Conservation (phyloP, 2,329 filamentous ascomycete species). For the Huntiella moniliformis region DNA sequence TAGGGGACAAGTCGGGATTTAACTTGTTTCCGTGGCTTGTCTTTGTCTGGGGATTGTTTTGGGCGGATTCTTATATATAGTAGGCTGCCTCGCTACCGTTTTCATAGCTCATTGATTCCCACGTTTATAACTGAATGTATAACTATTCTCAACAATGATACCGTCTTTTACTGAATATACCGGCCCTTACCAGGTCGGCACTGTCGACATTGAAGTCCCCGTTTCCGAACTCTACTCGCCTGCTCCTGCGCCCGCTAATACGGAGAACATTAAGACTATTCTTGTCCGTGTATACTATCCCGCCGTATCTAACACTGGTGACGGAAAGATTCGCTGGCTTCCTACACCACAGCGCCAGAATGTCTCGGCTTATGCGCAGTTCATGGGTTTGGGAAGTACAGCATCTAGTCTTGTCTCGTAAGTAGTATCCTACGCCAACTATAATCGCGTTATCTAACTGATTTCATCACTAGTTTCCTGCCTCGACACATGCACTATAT, state of each 20-base stretch:
- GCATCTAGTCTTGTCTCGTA: constrained; percentile 42
- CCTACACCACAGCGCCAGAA: constrained; percentile 58
- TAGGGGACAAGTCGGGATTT: no score
- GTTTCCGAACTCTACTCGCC: constrained; percentile 38
- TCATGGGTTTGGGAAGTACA: constrained; percentile 45
- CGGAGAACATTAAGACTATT: constrained; percentile 47
- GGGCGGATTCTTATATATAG: background rate
- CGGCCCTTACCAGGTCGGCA: constrained; percentile 62
- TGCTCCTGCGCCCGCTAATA: constrained; percentile 31
- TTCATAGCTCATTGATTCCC: no score
- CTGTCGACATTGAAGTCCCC: constrained; percentile 64
- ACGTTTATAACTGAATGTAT: no score
- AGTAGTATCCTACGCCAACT: constrained; percentile 16
- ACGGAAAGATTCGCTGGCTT: constrained; percentile 50
- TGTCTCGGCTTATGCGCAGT: constrained; percentile 56
- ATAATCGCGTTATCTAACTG: background rate
- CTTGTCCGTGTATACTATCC: constrained; percentile 75
- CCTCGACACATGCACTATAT: constrained; percentile 57
- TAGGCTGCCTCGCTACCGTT: no score
- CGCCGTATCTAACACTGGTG: constrained; percentile 32
- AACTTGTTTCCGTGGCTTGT: background rate
- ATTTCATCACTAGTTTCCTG: constrained; percentile 31
- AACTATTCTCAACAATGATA: constrained; percentile 19
- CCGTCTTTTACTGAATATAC: constrained; percentile 58
- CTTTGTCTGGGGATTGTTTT: background rate